Conservation (phyloP, 495 filamentous ascomycete genomes). For the Staphylotrichum tortipilum region DNA sequence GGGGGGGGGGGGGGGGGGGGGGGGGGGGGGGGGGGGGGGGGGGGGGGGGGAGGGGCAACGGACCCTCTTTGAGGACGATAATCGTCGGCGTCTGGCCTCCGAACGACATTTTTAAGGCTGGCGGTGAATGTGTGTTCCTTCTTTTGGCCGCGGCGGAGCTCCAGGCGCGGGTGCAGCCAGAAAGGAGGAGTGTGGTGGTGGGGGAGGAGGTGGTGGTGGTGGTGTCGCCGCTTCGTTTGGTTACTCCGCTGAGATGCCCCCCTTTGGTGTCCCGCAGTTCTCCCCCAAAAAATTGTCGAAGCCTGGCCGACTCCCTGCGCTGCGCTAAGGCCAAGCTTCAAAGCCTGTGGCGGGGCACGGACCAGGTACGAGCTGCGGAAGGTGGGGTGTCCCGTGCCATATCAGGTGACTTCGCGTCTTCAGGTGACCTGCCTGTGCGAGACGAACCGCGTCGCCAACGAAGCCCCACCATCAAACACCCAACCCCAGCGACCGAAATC, state of each 20-base stretch:
- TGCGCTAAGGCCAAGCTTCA: neutral
- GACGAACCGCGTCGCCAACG: no score
- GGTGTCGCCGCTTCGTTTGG: neutral
- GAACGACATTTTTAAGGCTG: constrained; percentile 93
- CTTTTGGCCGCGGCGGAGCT: constrained; percentile 10
- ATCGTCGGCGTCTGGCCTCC: constrained; percentile 97
- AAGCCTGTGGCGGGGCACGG: constrained; percentile 1
- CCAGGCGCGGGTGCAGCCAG: neutral
- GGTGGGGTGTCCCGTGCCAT: neutral
- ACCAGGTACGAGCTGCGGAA: neutral
- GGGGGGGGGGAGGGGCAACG: constrained; percentile 39
- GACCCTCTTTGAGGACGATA: constrained; percentile 95
- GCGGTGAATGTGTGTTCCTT: constrained; percentile 1
- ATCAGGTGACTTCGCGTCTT: neutral
- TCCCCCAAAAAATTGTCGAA: constrained; percentile 16
- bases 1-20: no score
- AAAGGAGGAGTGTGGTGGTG: no score
- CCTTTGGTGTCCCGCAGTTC: neutral
- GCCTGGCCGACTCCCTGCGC: constrained; percentile 8
- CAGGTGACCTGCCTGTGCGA: neutral
- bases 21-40: no score
- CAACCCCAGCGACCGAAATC: neutral
- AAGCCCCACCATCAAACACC: neutral
- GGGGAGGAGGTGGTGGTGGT: neutral
- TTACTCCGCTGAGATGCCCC: neutral